Conservation (phyloP, 208 protist genomes). For the Leishmania lainsoni region DNA sequence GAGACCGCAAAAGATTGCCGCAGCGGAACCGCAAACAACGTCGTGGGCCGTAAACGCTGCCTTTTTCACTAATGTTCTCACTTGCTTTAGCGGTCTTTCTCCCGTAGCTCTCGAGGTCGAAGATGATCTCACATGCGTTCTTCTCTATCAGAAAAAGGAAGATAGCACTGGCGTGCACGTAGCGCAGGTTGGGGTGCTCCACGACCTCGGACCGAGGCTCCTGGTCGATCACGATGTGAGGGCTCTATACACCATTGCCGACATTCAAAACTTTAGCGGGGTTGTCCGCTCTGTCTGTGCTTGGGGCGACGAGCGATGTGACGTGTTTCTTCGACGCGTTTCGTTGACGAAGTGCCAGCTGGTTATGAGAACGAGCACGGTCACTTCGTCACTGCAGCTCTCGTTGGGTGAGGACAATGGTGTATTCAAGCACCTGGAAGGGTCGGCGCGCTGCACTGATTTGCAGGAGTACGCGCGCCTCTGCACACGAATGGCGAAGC, state of each 20-base stretch:
- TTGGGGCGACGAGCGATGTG: constrained; percentile 52
- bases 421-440: constrained; percentile 34
- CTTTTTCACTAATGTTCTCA: constrained; percentile 44
- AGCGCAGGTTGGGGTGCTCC: constrained; percentile 48
- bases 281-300: constrained; percentile 41
- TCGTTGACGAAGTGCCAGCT: constrained; percentile 28
- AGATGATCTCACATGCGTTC: constrained; percentile 38
- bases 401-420: constrained; percentile 19
- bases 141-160: constrained; percentile 43
- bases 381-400: constrained; percentile 36
- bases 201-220: constrained; percentile 69
- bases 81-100: constrained; percentile 49
- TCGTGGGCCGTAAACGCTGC: constrained; percentile 53
- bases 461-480: constrained; percentile 54
- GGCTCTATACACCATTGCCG: constrained; percentile 45
- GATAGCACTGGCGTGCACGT: constrained; percentile 41
- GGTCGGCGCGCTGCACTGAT: constrained; percentile 48
- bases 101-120: constrained; percentile 46
- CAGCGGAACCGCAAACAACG: constrained; percentile 22
- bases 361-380: constrained; percentile 36
- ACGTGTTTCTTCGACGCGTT: constrained; percentile 41
- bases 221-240: constrained; percentile 50
- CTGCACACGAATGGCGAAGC: constrained; percentile 28
- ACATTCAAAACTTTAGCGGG: constrained; percentile 56
- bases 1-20: constrained; percentile 8